A percentile compares a stretch with the other conserved stretches of the same genome.
phyloP scores from a whole-genome alignment of 2,329 filamentous ascomycete genomes.

The Cercospora beticola region DNA sequence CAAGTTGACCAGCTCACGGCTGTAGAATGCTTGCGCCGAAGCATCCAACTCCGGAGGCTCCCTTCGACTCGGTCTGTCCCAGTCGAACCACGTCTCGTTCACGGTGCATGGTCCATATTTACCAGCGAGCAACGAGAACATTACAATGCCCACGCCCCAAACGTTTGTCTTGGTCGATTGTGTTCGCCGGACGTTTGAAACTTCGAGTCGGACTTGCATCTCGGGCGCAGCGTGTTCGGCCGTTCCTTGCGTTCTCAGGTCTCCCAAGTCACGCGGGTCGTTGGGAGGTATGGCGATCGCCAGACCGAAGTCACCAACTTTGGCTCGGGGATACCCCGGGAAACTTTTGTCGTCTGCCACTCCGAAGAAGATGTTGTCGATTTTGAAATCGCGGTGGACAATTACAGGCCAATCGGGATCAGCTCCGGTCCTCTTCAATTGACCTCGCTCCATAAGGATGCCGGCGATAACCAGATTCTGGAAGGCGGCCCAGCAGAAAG shows the following conservation, averaged over 20 bases:
- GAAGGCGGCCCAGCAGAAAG: slow-evolving; percentile 23
- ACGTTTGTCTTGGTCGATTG: slow-evolving; percentile 20
- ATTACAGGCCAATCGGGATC: slow-evolving; percentile 14
- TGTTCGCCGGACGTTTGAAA: neutral
- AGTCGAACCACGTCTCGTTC: neutral
- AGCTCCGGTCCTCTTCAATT: neutral
- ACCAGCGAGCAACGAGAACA: slow-evolving; percentile 13
- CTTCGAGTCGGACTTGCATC: neutral
- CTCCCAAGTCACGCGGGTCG: neutral
- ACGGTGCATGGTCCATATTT: slow-evolving; percentile 1
- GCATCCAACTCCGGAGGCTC: neutral
- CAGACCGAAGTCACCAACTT: slow-evolving; percentile 21
- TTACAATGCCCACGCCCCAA: slow-evolving; percentile 19
- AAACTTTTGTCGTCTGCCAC: neutral
- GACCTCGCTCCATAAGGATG: slow-evolving; percentile 19
- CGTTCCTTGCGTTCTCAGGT: neutral
- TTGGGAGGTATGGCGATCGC: neutral
- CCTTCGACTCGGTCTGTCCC: neutral
- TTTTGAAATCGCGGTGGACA: slow-evolving; percentile 22
- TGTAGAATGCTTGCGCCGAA: slow-evolving; percentile 6
- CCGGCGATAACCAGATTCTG: slow-evolving; percentile 18
- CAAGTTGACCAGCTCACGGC: slow-evolving; percentile 1
- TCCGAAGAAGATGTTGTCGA: slow-evolving; percentile 17
- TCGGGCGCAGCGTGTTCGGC: neutral
- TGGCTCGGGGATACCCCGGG: slow-evolving; percentile 14